Evolutionary conservation across 2,329 filamentous ascomycete species (phyloP), one percentile per base, ranked within the genome.

Genomic region (Sclerotinia minor): DNA sequence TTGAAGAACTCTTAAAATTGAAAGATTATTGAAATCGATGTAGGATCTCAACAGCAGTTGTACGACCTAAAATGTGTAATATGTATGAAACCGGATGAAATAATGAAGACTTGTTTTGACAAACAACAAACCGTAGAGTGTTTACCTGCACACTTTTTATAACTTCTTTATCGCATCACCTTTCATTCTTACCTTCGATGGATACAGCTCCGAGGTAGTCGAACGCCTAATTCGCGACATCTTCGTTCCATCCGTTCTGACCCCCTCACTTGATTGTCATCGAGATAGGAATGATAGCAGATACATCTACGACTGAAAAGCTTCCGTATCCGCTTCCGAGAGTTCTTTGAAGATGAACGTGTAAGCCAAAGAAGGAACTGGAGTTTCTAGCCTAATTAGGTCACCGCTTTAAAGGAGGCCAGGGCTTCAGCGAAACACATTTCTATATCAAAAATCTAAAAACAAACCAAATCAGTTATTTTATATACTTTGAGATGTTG

Each of bases 251-350:
- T 3, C 19, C 19, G 45, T n/a, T n/a, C 29, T n/a, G 53, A 54
- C 26, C 47, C 47, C 13, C 45, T 61, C 47, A 53, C 35, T 67
- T 29, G 49, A 35, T 61, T 66, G 32, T 26, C 24, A 24, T 45
- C 26, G 15, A 67, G 65, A 54, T 63, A 63, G 26, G 65, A 67
- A 38, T n/a, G 21, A 35, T 49, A 41, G 64, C 29, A 60, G 55
- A 54, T 32, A 45, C 24, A 35, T 54, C 35, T 44, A 7, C 19
- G 32, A 41, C 49, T 44, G 19, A 44, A 63, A 44, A 19, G 4
- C 11, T 35, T 45, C 57, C 65, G 59, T 44, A 29, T 54, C 65
- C 65, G 65, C 55, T 47, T 67, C 65, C 65, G 65, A 35, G 6
- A 9, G 5, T 35, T 67, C 19, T 67, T 61, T 38, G 35, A 11